Percentiles rank a stretch among this genome's conserved stretches.
phyloP scores from a whole-genome alignment of 192 early-diverging fungal genomes.

The Chytriomyces sp. region DNA sequence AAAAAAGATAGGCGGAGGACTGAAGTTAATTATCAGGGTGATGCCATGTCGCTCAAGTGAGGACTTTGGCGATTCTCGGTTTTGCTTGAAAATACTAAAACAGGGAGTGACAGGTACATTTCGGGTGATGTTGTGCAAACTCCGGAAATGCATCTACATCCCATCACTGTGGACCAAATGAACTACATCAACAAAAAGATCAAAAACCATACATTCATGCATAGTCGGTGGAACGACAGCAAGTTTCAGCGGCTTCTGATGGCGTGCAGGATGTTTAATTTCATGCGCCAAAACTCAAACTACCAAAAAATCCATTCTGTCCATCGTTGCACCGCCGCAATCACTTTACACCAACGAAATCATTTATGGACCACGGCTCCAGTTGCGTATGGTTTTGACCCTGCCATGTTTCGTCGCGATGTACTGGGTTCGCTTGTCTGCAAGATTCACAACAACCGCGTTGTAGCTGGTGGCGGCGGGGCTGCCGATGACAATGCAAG shows the following conservation, averaged over 20 bases:
- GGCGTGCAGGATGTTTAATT: not conserved
- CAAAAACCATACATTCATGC: not conserved
- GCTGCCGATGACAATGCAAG: too few relatives aligned
- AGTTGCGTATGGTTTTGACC: conserved; percentile 2
- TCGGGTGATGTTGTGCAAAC: too few relatives aligned
- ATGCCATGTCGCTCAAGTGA: too few relatives aligned
- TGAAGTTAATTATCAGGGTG: too few relatives aligned
- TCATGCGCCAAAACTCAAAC: not conserved
- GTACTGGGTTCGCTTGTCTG: conserved; percentile 19
- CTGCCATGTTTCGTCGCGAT: conserved; percentile 8
- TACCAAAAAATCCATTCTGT: conserved; percentile 1
- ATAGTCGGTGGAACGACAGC: not conserved
- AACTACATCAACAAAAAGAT: not conserved
- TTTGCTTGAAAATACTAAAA: too few relatives aligned
- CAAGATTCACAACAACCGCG: conserved; percentile 8
- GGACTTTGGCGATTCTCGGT: too few relatives aligned
- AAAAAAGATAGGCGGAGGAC: too few relatives aligned
- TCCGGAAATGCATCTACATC: not conserved
- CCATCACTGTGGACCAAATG: not conserved
- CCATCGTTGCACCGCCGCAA: not conserved
- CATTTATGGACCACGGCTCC: conserved; percentile 7
- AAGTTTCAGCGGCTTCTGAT: not conserved
- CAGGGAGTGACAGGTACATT: too few relatives aligned
- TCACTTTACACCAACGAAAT: not conserved
- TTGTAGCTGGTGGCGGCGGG: not conserved